phyloP scores from a whole-genome alignment of 805 yeast genomes.

The Yarrowia phangngaensis region DNA sequence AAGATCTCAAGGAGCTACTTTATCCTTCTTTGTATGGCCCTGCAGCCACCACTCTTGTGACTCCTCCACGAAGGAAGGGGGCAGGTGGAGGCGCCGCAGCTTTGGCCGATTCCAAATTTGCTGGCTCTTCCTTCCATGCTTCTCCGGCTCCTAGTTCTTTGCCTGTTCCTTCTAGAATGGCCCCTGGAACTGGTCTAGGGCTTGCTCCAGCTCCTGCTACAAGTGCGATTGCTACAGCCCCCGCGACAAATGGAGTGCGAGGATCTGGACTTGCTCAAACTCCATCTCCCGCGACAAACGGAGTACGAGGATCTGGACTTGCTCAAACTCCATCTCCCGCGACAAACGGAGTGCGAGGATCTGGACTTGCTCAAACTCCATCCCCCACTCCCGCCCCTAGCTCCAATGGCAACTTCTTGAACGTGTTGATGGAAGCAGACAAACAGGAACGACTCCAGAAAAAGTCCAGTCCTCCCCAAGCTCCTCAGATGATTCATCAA shows the following conservation, averaged over 20 bases:
- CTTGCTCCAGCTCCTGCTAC: neutral
- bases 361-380: conserved; percentile 1
- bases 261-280: neutral
- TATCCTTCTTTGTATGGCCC: conserved; percentile 34
- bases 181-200: neutral
- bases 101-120: conserved; percentile 29
- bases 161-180: conserved; percentile 31
- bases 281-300: neutral
- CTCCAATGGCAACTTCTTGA: conserved; percentile 1
- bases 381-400: neutral
- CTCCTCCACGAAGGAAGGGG: conserved; percentile 3
- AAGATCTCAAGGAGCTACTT: conserved; percentile 32
- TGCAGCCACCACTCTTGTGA: conserved; percentile 10
- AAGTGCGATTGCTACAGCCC: neutral
- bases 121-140: conserved; percentile 36
- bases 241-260: neutral
- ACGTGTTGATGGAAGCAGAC: conserved; percentile 22
- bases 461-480: neutral
- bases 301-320: neutral
- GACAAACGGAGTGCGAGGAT: neutral
- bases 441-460: conserved; percentile 8
- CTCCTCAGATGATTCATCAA: neutral
- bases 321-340: neutral
- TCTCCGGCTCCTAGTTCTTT: conserved; percentile 36
- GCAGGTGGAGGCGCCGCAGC: neutral